These are phyloP conservation scores for Talaromyces sp. DNA, from an alignment of 2,329 filamentous ascomycete species.

Conservation along the genomic window DNA sequence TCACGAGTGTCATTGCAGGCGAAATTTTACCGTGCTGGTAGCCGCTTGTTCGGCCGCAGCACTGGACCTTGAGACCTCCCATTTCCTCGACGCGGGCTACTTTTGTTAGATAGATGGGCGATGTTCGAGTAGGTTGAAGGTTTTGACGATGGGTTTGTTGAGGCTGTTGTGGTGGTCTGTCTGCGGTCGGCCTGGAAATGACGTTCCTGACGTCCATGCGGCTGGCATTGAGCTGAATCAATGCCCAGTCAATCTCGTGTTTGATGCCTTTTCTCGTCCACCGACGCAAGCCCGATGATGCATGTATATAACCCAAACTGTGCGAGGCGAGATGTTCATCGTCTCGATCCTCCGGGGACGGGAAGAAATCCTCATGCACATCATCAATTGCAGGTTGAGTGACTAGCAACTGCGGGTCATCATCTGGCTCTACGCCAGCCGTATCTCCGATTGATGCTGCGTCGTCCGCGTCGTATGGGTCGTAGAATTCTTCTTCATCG, in stretches of 20 bases:
- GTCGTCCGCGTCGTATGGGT: constrained; percentile 55
- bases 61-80: constrained; percentile 76
- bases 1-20: constrained; percentile 75
- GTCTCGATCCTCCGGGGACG: constrained; percentile 69
- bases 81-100: constrained; percentile 55
- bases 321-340: constrained; percentile 81
- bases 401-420: constrained; percentile 73
- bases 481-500: constrained; percentile 48
- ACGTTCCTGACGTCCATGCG: constrained; percentile 69
- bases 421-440: constrained; percentile 69
- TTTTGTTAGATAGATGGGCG: constrained; percentile 53
- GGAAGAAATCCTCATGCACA: constrained; percentile 77
- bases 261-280: constrained; percentile 66
- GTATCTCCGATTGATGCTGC: constrained; percentile 65
- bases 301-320: constrained; percentile 77
- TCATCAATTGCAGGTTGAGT: constrained; percentile 92
- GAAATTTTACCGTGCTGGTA: constrained; percentile 75
- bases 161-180: not conserved
- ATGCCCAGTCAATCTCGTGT: constrained; percentile 93
- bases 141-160: constrained; percentile 29
- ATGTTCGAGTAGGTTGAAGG: constrained; percentile 41
- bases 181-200: constrained; percentile 42
- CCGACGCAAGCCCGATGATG: constrained; percentile 82
- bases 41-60: constrained; percentile 81
- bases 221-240: constrained; percentile 73